phyloP scores from a whole-genome alignment of 2,329 filamentous ascomycete genomes.

The Diplocarpon rosae region DNA sequence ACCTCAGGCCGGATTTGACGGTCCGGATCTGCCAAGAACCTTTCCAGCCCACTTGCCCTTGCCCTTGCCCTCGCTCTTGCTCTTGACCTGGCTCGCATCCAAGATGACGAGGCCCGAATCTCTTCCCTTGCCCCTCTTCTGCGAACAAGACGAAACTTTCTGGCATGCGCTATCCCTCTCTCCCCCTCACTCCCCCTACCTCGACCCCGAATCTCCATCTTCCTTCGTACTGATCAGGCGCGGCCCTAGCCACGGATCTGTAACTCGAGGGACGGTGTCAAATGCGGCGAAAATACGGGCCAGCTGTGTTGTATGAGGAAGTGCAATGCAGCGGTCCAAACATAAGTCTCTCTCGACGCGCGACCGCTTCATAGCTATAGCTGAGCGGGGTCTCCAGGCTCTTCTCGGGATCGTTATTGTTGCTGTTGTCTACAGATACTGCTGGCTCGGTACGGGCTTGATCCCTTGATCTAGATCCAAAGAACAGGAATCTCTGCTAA shows the following conservation, averaged over 20 bases:
- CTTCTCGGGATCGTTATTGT: constrained; percentile 16
- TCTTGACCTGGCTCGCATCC: too few species aligned
- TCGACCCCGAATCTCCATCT: too few species aligned
- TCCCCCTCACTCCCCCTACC: too few species aligned
- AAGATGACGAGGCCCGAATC: too few species aligned
- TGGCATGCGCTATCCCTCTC: too few species aligned
- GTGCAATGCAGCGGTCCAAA: constrained; percentile 4
- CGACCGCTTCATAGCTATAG: constrained; percentile 1
- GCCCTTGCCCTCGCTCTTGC: too few species aligned
- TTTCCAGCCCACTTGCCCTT: too few species aligned
- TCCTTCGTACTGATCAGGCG: too few species aligned
- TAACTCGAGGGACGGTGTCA: background rate
- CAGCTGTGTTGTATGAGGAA: background rate
- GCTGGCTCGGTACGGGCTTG: constrained; percentile 20
- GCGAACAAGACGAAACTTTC: too few species aligned
- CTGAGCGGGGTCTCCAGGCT: constrained; percentile 14
- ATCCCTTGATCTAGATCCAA: background rate
- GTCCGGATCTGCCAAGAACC: too few species aligned
- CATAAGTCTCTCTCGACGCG: constrained; percentile 2
- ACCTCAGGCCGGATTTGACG: too few species aligned
- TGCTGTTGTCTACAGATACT: constrained; percentile 24
- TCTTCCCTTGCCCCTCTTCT: too few species aligned
- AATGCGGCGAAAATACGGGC: constrained; percentile 2
- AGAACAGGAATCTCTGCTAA: background rate
- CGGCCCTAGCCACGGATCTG: background rate